phyloP scores from a whole-genome alignment of 192 early-diverging fungal genomes.

The Globomyces pollinis-pini region DNA sequence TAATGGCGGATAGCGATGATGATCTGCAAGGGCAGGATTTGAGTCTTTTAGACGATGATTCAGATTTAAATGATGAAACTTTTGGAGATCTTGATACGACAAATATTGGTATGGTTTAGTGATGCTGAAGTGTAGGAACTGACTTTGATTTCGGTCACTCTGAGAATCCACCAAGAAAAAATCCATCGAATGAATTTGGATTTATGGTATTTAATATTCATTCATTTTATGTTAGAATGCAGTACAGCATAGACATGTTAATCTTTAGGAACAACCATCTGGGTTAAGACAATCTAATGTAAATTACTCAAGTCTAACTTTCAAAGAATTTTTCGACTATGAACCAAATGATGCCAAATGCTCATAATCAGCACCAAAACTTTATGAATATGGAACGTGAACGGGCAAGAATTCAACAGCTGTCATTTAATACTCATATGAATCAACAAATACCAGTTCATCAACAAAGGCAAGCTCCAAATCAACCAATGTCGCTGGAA shows the following conservation, averaged over 20 bases:
- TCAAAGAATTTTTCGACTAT: not conserved
- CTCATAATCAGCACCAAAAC: no score
- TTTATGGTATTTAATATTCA: not conserved
- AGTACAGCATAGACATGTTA: slow-evolving; percentile 1
- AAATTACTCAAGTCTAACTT: not conserved
- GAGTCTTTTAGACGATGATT: slow-evolving; percentile 15
- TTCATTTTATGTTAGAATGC: not conserved
- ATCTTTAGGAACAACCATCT: not conserved
- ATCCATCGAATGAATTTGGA: slow-evolving; percentile 14
- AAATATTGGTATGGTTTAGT: slow-evolving; percentile 3
- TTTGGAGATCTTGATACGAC: slow-evolving; percentile 37
- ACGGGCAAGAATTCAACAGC: slow-evolving; percentile 18
- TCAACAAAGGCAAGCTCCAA: slow-evolving; percentile 6
- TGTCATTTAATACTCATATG: slow-evolving; percentile 3
- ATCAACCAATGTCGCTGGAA: not conserved
- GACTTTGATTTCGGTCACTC: slow-evolving; percentile 41
- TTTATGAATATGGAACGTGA: no score
- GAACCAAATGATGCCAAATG: slow-evolving; percentile 2
- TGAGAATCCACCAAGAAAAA: not conserved
- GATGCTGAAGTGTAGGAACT: slow-evolving; percentile 8
- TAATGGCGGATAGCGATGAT: not conserved
- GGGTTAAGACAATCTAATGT: no score
- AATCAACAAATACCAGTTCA: not conserved
- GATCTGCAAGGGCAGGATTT: slow-evolving; percentile 11
- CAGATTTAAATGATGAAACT: slow-evolving; percentile 43